phyloP scores from a whole-genome alignment of 2,329 filamentous ascomycete genomes.

The Trichoderma sp. region DNA sequence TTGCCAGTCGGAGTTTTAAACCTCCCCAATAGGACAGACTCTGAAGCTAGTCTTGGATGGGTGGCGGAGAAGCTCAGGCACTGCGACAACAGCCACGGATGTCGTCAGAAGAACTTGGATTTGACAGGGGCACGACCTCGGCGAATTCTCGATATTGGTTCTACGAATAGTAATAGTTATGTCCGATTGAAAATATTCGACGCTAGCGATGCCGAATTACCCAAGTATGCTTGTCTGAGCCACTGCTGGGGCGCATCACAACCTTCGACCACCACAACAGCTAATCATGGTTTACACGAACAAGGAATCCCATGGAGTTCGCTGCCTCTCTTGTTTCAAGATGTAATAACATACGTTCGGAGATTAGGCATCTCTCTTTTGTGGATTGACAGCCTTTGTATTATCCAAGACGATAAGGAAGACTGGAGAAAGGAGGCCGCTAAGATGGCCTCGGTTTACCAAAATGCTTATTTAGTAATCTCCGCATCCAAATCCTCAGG shows the following conservation, averaged over 20 bases:
- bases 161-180: background rate
- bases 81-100: background rate
- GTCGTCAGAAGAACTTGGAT: background rate
- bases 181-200: background rate
- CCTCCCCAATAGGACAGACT: background rate
- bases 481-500: slow-evolving; percentile 11
- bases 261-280: background rate
- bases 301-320: background rate
- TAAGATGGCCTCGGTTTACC: slow-evolving; percentile 22
- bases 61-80: background rate
- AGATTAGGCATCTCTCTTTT: slow-evolving; percentile 19
- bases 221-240: slow-evolving; percentile 19
- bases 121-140: background rate
- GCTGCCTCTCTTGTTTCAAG: slow-evolving; percentile 14
- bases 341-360: slow-evolving; percentile 20
- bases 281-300: background rate
- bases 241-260: slow-evolving; percentile 21
- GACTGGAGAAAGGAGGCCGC: slow-evolving; percentile 21
- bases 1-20: background rate
- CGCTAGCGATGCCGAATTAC: background rate
- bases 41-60: slow-evolving; percentile 7
- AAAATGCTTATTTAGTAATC: slow-evolving; percentile 15
- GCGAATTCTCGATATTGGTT: slow-evolving; percentile 6
- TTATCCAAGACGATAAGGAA: slow-evolving; percentile 8
- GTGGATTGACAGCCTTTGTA: slow-evolving; percentile 26